phyloP scores from a whole-genome alignment of 306 rosid genomes.

The Astragalus glycyphyllos region DNA sequence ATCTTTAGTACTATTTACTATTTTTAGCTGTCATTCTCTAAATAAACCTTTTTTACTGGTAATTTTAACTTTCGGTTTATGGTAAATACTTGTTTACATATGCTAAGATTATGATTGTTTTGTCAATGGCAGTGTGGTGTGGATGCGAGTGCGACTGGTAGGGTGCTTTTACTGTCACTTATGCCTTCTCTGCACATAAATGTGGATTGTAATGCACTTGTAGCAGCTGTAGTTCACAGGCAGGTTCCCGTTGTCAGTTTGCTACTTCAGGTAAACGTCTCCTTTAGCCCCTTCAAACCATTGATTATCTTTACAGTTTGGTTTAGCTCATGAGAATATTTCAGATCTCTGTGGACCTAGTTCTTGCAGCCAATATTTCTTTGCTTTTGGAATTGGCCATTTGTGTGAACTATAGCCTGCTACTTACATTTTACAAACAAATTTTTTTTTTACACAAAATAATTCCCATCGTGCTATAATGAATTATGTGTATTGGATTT shows the following conservation, averaged over 20 bases:
- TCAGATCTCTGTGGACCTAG: slow-evolving; percentile 5
- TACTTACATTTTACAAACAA: no score
- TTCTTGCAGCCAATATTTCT: slow-evolving; percentile 20
- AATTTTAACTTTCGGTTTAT: slow-evolving; percentile 16
- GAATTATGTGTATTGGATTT: no score
- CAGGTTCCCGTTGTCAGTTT: slow-evolving; percentile 74
- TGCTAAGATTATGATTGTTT: slow-evolving; percentile 34
- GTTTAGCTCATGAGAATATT: slow-evolving; percentile 15
- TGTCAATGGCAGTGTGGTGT: slow-evolving; percentile 75
- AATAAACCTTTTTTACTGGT: not conserved
- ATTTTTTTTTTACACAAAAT: no score
- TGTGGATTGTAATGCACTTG: slow-evolving; percentile 82
- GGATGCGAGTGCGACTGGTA: slow-evolving; percentile 64
- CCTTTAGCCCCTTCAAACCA: slow-evolving; percentile 24
- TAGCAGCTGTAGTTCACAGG: slow-evolving; percentile 89
- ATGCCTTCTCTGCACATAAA: slow-evolving; percentile 87
- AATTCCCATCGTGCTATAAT: no score
- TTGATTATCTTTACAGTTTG: slow-evolving; percentile 30
- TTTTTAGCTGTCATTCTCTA: not conserved
- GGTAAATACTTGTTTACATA: slow-evolving; percentile 21
- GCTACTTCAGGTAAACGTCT: slow-evolving; percentile 72
- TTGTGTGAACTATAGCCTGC: no score
- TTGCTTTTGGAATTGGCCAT: slow-evolving; percentile 11
- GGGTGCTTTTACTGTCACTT: slow-evolving; percentile 83
- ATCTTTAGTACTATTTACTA: not conserved